Conservation (phyloP, 768 basidiomycete species). For the Rhodosporidiobolus odoratus region DNA sequence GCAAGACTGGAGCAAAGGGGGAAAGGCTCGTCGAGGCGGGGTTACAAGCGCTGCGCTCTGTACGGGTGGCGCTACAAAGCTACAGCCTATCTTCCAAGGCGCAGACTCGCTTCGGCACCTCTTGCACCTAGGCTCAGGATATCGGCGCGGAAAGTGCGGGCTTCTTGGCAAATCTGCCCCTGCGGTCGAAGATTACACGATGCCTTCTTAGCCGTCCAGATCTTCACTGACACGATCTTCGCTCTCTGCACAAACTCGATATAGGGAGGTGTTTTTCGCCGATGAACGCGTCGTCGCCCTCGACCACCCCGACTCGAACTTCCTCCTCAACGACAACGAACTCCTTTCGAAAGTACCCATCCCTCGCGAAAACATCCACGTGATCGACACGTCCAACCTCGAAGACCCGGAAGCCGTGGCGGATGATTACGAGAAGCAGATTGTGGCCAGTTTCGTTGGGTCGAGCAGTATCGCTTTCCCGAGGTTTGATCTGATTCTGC, state of each 20-base stretch:
- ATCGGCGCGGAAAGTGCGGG: too few relatives aligned
- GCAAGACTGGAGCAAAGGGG: neutral
- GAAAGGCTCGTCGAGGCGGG: too few relatives aligned
- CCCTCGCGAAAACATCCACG: slow-evolving; percentile 68
- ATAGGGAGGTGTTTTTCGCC: slow-evolving; percentile 93
- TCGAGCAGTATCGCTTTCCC: slow-evolving; percentile 94
- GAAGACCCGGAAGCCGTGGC: slow-evolving; percentile 49
- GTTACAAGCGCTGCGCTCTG: too few relatives aligned
- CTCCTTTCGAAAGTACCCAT: slow-evolving; percentile 81
- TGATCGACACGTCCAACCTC: slow-evolving; percentile 58
- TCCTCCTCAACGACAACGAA: slow-evolving; percentile 63
- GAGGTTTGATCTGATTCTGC: slow-evolving; percentile 90
- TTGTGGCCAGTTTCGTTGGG: slow-evolving; percentile 85
- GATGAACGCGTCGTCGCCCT: slow-evolving; percentile 94
- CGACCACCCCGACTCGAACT: slow-evolving; percentile 89
- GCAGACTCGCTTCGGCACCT: too few relatives aligned
- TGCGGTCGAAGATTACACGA: too few relatives aligned
- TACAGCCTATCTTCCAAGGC: too few relatives aligned
- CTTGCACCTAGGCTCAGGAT: too few relatives aligned
- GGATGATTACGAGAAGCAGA: slow-evolving; percentile 54
- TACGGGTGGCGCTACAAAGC: too few relatives aligned
- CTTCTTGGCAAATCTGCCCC: too few relatives aligned
- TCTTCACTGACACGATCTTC: neutral
- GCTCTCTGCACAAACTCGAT: neutral
- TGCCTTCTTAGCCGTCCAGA: neutral